Evolutionary conservation across 805 yeast species (phyloP).

Genomic region (Grigorovia yakushimaensis): DNA sequence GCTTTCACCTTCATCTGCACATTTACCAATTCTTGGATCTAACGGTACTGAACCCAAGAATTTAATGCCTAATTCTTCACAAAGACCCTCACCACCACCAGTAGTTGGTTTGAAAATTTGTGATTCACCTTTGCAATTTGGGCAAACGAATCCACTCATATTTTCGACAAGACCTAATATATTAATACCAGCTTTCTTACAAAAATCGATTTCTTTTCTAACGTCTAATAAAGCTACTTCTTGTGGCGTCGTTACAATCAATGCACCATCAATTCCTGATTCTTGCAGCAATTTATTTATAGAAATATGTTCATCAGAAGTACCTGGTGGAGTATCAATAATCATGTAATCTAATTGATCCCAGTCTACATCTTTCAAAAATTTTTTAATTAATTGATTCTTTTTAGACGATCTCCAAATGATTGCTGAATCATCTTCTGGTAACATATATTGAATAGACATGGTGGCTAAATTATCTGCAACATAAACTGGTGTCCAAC

Average conservation of each 20-base stretch:
- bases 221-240: conserved; percentile 94
- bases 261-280: conserved; percentile 89
- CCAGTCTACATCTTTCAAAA: conserved; percentile 93
- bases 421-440: conserved; percentile 84
- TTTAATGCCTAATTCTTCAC: conserved; percentile 66
- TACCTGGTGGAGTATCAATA: conserved; percentile 97
- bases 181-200: conserved; percentile 79
- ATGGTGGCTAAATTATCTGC: conserved; percentile 91
- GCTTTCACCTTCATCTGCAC: conserved; percentile 80
- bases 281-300: conserved; percentile 83
- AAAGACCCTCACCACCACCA: conserved; percentile 85
- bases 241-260: conserved; percentile 93
- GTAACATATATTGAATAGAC: conserved; percentile 92
- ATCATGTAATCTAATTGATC: conserved; percentile 67
- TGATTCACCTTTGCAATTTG: conserved; percentile 82
- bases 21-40: conserved; percentile 86
- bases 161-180: conserved; percentile 90
- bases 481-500: conserved; percentile 95
- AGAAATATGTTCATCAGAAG: conserved; percentile 92
- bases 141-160: conserved; percentile 98
- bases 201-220: conserved; percentile 90
- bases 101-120: conserved; percentile 90
- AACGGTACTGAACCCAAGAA: conserved; percentile 90
- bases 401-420: conserved; percentile 98
- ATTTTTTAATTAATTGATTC: conserved; percentile 85